Base-by-base conservation (phyloP, 2,329 filamentous ascomycete genomes). In the Trichoderma gracile region DNA sequence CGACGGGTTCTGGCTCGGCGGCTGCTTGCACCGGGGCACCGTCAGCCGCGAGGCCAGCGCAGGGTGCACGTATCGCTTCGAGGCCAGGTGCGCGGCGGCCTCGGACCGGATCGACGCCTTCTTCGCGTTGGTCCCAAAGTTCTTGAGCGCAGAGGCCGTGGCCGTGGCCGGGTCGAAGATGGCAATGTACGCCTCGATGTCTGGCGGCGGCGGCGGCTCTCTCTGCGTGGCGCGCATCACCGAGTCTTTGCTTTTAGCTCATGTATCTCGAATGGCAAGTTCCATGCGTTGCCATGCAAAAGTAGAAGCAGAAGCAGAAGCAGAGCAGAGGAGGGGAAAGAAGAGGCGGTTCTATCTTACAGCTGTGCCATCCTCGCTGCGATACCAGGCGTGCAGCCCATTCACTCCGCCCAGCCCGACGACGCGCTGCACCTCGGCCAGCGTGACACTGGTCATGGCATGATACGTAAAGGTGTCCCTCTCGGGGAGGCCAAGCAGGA, bases 101-200 rank as follows among this genome's bases (percentile, higher is more conserved):
- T 78, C 77, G 63, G 80, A 76, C 56, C 89, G 84, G 19, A 90
- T 78, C 1, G 88, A 89, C 45, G 75, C 78, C 73, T 88, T 83
- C 66, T 82, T 82, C 45, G 90, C 88, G 72, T 91, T 91, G 66
- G 88, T 81, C 54, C 76, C 76, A 70, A 91, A 83, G 55, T 82
- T 83, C 66, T 81, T 88, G 15, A 92, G 80, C 12, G 88, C 84
- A 64, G 88, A 86, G 5, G 81, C 70, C 2, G 87, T 88, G 14
- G 80, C 79, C 4, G 86, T 86, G 1, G 81, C 77, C 1, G 89
- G 82, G 38, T 79, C 79, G 79, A 92, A 92, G 71, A 93, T 81
- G 54, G 83, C 79, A 43, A 85, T 82, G 78, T 93, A 92, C 19
- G 89, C 84, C 49, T 83, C 80, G 64, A 89, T 82, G 70, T 92